Base-by-base conservation (phyloP, 1,284 basidiomycete species). In the Athelia sp. region DNA sequence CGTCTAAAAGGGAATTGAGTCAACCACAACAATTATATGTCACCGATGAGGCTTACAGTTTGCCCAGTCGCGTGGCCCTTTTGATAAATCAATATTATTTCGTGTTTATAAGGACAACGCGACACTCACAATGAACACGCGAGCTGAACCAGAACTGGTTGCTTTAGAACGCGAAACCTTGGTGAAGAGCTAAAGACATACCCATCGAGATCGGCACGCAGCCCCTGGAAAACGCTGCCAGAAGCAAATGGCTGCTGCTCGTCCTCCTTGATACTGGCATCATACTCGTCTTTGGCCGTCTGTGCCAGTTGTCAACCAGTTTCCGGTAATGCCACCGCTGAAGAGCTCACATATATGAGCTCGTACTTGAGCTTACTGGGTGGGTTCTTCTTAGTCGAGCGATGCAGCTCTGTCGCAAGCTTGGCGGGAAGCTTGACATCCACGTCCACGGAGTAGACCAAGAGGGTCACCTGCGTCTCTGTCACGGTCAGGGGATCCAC, bases 321-420 rank as follows among this genome's bases (percentile, higher is more conserved):
- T 17, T 15, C 22, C 24, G 3, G 42, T 47, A 2, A 45, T 11
- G 43, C 24, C 23, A 42, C 17, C 10, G 24, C 19, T n/a, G n/a
- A 24, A 18, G 34, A 2, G 70, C 82, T 51, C 49, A 90, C 88
- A 71, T 92, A 98, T 40, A 99, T 93, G 18, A 99, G 72, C 56
- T 90, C 84, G 50, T 92, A 87, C 45, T 80, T 84, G 61, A 95
- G 82, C 48, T 74, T 79, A 8, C 71, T 73, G 0, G 97, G 97
- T 0, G 93, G 89, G 38, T 90, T 86, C 74, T 99, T 99, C 78
- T 98, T 98, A 1, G 95, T 99, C 9, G 93, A 92, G 46, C 96
- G 78, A 58, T 93, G 81, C 29, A 99, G 75, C 64, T 98, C 96
- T 2, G 76, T 65, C 1, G 79, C 77, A 54, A 94, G 81, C 53